A percentile compares a stretch with the other conserved stretches of the same genome.
phyloP scores from a whole-genome alignment of 1,284 basidiomycete species.

The Cutaneotrichosporon sp. region DNA sequence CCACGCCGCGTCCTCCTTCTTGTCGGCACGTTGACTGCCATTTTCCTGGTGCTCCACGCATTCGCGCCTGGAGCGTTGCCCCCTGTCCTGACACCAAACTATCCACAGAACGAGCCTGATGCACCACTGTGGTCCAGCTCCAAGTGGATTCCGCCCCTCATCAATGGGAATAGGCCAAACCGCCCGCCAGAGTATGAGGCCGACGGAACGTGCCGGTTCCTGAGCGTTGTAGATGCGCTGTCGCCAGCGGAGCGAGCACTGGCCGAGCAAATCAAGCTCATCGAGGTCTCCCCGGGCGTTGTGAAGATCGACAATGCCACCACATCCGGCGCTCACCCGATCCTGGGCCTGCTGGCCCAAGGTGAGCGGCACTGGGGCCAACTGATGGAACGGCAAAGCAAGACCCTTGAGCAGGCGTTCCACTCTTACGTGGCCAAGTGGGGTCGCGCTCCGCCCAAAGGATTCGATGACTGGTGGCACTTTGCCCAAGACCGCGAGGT shows the following conservation, averaged over 20 bases:
- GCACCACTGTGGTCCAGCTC: conserved; percentile 33
- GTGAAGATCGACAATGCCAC: conserved; percentile 21
- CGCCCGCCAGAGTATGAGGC: conserved; percentile 43
- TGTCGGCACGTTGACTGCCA: conserved; percentile 21
- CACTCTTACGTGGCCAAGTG: conserved; percentile 49
- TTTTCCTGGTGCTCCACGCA: conserved; percentile 39
- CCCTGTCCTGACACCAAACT: conserved; percentile 29
- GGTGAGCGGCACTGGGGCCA: conserved; percentile 51
- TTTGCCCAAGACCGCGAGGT: conserved; percentile 31
- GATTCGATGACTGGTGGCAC: conserved; percentile 46
- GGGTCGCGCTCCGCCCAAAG: conserved; percentile 48
- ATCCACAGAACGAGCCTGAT: conserved; percentile 36
- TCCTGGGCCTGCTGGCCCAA: conserved; percentile 48
- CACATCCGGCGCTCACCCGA: conserved; percentile 41
- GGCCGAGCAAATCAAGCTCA: conserved; percentile 32
- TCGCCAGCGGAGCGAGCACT: conserved; percentile 34
- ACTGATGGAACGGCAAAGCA: conserved; percentile 48
- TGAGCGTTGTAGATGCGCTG: conserved; percentile 46
- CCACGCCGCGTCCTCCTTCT: conserved; percentile 16
- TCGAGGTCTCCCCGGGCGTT: conserved; percentile 37
- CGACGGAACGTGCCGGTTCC: conserved; percentile 44
- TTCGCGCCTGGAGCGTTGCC: conserved; percentile 37
- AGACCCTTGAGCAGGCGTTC: conserved; percentile 51
- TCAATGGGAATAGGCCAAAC: conserved; percentile 27
- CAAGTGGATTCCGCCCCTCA: conserved; percentile 43